Evolutionary conservation across 257 asterid genomes (phyloP), one percentile per base, ranked within the genome.

Genomic region (Solanum chmielewskii): DNA sequence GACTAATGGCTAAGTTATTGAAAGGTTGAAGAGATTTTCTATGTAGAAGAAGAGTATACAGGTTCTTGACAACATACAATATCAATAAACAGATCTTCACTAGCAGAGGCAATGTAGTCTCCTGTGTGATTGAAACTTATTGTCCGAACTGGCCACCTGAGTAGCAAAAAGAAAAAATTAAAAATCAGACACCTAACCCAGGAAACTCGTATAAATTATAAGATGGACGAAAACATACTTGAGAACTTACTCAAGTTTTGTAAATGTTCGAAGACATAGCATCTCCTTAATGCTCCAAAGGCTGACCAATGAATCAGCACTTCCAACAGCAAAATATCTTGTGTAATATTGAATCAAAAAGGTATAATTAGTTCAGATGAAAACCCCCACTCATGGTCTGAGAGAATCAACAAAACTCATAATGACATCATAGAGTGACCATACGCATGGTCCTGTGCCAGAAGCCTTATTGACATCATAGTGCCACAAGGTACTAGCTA

Each of bases 101-200:
- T 96, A 86, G 99, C 99, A 47, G 98, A 95, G 82, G 99, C 99
- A 84, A 97, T 93, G 89, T 93, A 97, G 68, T 97, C 99, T 83
- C 99, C 99, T 3, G 97, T 93, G 92, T 93, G 93, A 89, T 93
- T 96, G 92, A 97, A 97, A 90, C 99, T 96, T 90, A 97, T 93
- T 35, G 99, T 97, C 88, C 99, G 96, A 80, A 97, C 99, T 52
- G 99, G 99, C 98, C 99, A 96, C 91, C 99, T 97, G 93, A 86
- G 42, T 18, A 7, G 13, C 25, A 80, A 16, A 25, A 21, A 76
- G 1, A 23, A 4, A 3, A 4, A 4, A 9, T 4, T 3, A 76
- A 37, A 25, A 29, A 29, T 47, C 44, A 27, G 42, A 15, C 2
- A 9, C 33, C 11, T 77, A 18, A 16, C 25, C n/a, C 11, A 74